Percentiles rank a stretch among this genome's conserved stretches.
Evolutionary conservation across 2,329 filamentous ascomycete species (phyloP).

Genomic region (Penicillium sp.): DNA sequence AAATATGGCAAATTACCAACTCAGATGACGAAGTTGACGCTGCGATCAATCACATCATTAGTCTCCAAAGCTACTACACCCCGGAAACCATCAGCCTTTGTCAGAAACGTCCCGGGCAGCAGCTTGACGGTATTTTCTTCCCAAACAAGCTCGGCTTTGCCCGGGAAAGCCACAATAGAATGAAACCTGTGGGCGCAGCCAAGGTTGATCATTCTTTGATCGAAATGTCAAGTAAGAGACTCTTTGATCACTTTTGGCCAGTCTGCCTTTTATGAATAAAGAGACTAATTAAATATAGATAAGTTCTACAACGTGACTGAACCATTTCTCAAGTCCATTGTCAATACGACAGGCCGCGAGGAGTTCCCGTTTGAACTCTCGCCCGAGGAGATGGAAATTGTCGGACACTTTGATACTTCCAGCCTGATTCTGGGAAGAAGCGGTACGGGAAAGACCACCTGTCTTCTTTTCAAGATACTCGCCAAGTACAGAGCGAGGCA

Average conservation of each 20-base stretch:
- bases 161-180: neutral
- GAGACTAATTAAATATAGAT: constrained; percentile 8
- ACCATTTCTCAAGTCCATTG: constrained; percentile 23
- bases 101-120: constrained; percentile 5
- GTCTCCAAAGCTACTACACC: constrained; percentile 6
- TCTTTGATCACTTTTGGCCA: too few species aligned
- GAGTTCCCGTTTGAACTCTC: constrained; percentile 36
- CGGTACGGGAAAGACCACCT: constrained; percentile 35
- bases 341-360: constrained; percentile 10
- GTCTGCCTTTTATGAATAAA: neutral
- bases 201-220: constrained; percentile 5
- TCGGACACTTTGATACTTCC: constrained; percentile 24
- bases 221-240: constrained; percentile 16
- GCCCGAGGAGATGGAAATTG: constrained; percentile 26
- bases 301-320: constrained; percentile 33
- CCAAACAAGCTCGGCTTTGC: constrained; percentile 6
- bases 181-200: neutral
- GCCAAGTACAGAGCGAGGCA: constrained; percentile 22
- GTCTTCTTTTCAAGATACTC: constrained; percentile 31
- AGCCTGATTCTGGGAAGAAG: constrained; percentile 32
- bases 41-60: constrained; percentile 11
- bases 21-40: constrained; percentile 8
- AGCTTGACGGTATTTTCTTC: constrained; percentile 13
- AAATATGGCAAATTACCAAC: constrained; percentile 10
- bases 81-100: constrained; percentile 3